These are phyloP conservation scores for Cladobotryum protrusum DNA, from an alignment of 2,329 filamentous ascomycete species.

Conservation along the genomic window DNA sequence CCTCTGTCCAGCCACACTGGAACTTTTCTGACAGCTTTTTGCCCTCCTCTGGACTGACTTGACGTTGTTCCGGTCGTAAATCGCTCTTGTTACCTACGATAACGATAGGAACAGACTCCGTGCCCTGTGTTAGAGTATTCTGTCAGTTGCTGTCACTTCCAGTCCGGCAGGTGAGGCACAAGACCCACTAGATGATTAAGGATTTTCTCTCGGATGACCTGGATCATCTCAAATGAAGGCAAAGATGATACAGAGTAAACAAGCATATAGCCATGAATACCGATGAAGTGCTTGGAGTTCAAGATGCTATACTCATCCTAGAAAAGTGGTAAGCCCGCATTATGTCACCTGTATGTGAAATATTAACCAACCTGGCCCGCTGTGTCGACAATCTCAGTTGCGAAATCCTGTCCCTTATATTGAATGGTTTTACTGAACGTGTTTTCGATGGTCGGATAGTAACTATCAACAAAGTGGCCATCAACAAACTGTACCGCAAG, in stretches of 20 bases:
- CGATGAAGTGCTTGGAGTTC: slow-evolving; percentile 98
- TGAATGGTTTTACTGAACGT: slow-evolving; percentile 96
- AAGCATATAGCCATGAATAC: slow-evolving; percentile 97
- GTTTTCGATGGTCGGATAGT: slow-evolving; percentile 98
- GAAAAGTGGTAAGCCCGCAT: background rate
- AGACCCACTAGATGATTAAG: slow-evolving; percentile 78
- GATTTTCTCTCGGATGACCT: slow-evolving; percentile 94
- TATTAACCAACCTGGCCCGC: slow-evolving; percentile 69
- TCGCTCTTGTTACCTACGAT: slow-evolving; percentile 98
- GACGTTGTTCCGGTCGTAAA: slow-evolving; percentile 83
- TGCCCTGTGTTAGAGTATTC: slow-evolving; percentile 59
- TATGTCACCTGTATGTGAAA: background rate
- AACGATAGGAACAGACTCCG: slow-evolving; percentile 86
- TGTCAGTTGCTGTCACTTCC: background rate
- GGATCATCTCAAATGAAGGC: slow-evolving; percentile 95
- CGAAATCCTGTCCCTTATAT: slow-evolving; percentile 86
- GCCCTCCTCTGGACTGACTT: slow-evolving; percentile 81
- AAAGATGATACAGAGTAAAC: slow-evolving; percentile 95
- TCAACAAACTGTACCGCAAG: slow-evolving; percentile 96
- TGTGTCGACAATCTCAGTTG: slow-evolving; percentile 96
- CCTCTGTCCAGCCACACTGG: slow-evolving; percentile 90
- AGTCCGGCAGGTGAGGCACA: background rate
- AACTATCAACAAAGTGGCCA: slow-evolving; percentile 96
- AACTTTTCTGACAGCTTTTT: slow-evolving; percentile 79
- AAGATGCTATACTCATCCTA: slow-evolving; percentile 98